A percentile compares a stretch with the other conserved stretches of the same genome.
These are phyloP conservation scores for Candida sp. DNA, from an alignment of 1,139 yeast species.

Conservation along the genomic window DNA sequence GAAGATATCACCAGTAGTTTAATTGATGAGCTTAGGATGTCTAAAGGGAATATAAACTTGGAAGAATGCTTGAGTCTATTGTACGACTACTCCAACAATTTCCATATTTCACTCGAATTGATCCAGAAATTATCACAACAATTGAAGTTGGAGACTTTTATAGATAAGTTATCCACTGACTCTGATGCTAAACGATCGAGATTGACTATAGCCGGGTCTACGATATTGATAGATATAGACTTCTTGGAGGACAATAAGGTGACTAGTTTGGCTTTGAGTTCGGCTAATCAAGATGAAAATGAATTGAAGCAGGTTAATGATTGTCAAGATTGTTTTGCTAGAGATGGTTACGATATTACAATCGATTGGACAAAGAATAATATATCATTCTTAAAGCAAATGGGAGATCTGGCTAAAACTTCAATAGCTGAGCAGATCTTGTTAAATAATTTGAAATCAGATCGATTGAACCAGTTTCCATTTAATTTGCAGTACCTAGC, in stretches of 20 bases:
- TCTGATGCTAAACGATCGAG: slow-evolving; percentile 16
- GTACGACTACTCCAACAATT: slow-evolving; percentile 29
- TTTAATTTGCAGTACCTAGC: slow-evolving; percentile 34
- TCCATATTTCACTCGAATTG: slow-evolving; percentile 34
- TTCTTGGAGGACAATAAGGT: slow-evolving; percentile 24
- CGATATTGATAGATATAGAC: slow-evolving; percentile 42
- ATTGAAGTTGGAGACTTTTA: slow-evolving; percentile 40
- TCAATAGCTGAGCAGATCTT: slow-evolving; percentile 27
- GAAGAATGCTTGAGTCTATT: slow-evolving; percentile 26
- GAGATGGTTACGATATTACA: slow-evolving; percentile 4
- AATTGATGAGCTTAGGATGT: slow-evolving; percentile 3
- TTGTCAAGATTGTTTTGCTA: slow-evolving; percentile 1
- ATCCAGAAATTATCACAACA: slow-evolving; percentile 41
- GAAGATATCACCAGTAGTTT: neutral
- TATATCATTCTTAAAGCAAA: slow-evolving; percentile 4
- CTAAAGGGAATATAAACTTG: slow-evolving; percentile 18
- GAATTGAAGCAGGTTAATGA: slow-evolving; percentile 5
- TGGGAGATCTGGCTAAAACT: slow-evolving; percentile 2
- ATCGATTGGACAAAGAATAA: slow-evolving; percentile 6
- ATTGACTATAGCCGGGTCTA: slow-evolving; percentile 42
- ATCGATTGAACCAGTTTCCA: slow-evolving; percentile 30
- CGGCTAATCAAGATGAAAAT: slow-evolving; percentile 23
- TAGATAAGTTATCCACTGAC: slow-evolving; percentile 34
- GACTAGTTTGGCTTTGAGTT: slow-evolving; percentile 17
- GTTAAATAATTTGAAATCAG: slow-evolving; percentile 19